phyloP scores from a whole-genome alignment of 2,329 filamentous ascomycete genomes.

The Xylariaceae sp. region DNA sequence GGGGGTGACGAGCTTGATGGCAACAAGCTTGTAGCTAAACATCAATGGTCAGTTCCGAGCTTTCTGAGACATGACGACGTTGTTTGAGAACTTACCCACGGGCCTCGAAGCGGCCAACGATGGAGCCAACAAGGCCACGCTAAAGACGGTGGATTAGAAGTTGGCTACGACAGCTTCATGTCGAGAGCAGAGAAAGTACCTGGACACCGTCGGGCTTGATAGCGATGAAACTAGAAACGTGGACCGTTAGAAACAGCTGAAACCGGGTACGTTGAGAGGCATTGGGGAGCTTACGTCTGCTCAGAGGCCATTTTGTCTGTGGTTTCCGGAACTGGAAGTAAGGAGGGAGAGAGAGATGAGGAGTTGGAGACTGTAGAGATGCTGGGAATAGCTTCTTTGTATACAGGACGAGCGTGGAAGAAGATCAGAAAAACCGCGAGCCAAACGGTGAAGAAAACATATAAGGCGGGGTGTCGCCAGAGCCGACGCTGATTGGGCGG shows the following conservation, averaged over 20 bases:
- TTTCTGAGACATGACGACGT: not conserved
- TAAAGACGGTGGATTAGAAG: slow-evolving; percentile 37
- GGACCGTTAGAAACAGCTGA: slow-evolving; percentile 7
- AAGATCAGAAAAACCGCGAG: slow-evolving; percentile 31
- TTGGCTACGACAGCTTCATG: not conserved
- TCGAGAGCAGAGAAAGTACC: slow-evolving; percentile 47
- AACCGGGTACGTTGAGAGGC: not conserved
- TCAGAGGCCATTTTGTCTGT: slow-evolving; percentile 31
- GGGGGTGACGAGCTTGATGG: slow-evolving; percentile 90
- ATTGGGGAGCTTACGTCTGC: slow-evolving; percentile 29
- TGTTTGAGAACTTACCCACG: slow-evolving; percentile 60
- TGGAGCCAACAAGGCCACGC: slow-evolving; percentile 96
- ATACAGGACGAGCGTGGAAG: slow-evolving; percentile 26
- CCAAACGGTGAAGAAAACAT: slow-evolving; percentile 31
- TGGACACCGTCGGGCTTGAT: slow-evolving; percentile 99
- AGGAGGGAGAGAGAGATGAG: slow-evolving; percentile 9
- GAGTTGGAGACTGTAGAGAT: slow-evolving; percentile 17
- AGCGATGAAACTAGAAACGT: slow-evolving; percentile 81
- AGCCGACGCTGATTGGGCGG: slow-evolving; percentile 20
- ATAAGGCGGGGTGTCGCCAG: slow-evolving; percentile 30
- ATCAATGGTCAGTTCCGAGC: slow-evolving; percentile 15
- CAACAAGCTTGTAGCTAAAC: slow-evolving; percentile 88
- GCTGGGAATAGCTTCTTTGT: slow-evolving; percentile 23
- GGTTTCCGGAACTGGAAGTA: slow-evolving; percentile 16
- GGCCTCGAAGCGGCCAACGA: slow-evolving; percentile 97